Evolutionary conservation across 495 filamentous ascomycete species (phyloP), one percentile per base, ranked within the genome.

Genomic region (Margaritispora aquatica): DNA sequence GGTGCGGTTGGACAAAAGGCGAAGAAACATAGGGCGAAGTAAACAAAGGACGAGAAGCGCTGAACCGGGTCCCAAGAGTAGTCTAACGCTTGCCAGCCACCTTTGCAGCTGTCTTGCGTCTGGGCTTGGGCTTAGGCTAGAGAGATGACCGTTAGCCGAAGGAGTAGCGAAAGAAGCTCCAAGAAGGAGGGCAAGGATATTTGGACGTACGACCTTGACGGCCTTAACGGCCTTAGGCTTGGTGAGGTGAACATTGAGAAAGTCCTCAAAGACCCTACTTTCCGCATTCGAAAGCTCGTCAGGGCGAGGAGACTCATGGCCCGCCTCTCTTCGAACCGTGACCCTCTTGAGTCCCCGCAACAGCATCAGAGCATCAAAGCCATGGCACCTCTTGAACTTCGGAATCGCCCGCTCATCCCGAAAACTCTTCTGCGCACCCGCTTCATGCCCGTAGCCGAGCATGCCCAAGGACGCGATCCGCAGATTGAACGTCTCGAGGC

Each of bases 291-390:
- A 23, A 4, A 51, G 9, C 5, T 20, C 1, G 17, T 26, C 53
- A n/a, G n/a, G n/a, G 4, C 5, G 1, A 13, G 31, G 27, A 19
- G 1, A 9, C 44, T 26, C 21, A 2, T 1, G 21, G n/a, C 34
- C 9, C 1, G 0, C 21, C 15, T 17, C 26, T 19, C 19, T 44
- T 22, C 52, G 26, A 23, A 57, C 48, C 5, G 48, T 62, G n/a
- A 62, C 59, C 9, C 34, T 47, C 17, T 54, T 26, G 21, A 62
- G 34, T 47, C 59, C 59, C 9, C 59, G 54, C 26, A 62, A 9
- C 4, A 3, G 1, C 19, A 46, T 22, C 10, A 62, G 29, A 15
- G 11, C 47, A 22, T 62, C 59, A 29, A 62, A 62, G 1, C 47
- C 59, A 52, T 29, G 36, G 22, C 26, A n/a, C 2, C 50, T 26